Base-by-base conservation (phyloP, 2,329 filamentous ascomycete species). In the Ophiostoma pallidulum region DNA sequence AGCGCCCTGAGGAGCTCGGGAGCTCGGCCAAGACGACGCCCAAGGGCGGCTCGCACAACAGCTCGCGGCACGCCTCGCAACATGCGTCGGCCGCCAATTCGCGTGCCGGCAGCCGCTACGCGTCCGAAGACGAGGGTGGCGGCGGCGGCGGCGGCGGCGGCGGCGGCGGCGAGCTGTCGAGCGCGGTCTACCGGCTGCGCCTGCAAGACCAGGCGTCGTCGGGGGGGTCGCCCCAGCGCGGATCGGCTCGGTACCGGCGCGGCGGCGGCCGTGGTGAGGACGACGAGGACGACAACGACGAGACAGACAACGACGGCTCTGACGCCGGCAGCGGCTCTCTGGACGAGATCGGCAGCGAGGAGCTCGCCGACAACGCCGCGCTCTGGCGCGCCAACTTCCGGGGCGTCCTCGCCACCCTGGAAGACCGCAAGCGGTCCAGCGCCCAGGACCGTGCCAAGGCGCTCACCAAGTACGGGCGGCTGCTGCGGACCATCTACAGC, bases 341-440 rank as follows among this genome's bases (percentile, higher is more conserved):
- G 14, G n/a, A 31, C 6, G 3, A 28, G 32, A 18, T 35, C 20
- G 20, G 22, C 41, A 8, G 3, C 78, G 22, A 75, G 50, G 82
- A 80, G 14, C 77, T 84, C 51, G 63, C 71, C 16, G 63, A 71
- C 41, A 72, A 73, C 8, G 13, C 28, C 18, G 47, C 49, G n/a
- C 18, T 22, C 22, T 86, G 84, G 75, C 74, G 79, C 39, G 66
- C 76, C 14, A 74, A 78, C 48, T 66, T 90, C 29, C 69, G 73
- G 24, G 75, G 81, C 52, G 77, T 82, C 49, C 80, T 94, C 53
- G 73, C 82, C 41, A 80, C 85, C 55, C 76, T 94, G 24, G 72
- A 83, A 47, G 72, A 77, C 52, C 81, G 86, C 57, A 94, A 94
- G 71, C 80, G 83, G 54, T 87, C 82, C 64, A 88, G 81, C 54